Evolutionary conservation across 345 rosid species (phyloP), one percentile per base, ranked within the genome.

Genomic region (Eutrema japonicum): DNA sequence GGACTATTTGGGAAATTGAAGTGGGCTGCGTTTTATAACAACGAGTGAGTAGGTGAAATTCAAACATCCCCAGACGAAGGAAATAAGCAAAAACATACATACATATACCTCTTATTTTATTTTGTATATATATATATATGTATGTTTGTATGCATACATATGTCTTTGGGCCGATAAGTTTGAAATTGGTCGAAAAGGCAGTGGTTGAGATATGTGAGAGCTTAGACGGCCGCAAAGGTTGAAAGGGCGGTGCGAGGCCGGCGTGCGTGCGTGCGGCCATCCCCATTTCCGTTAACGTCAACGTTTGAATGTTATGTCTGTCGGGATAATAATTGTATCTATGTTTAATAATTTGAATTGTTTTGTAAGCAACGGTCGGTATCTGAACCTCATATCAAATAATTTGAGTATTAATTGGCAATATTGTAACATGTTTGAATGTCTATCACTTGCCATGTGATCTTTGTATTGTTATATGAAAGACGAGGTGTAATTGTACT

Each of bases 141-240:
- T 70, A 51, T 3, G 37, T 9, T 52, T 33, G 69, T 16, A 48
- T 18, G 48, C 32, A 42, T 50, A 59, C 40, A 60, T 41, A 75
- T 55, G 56, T 75, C 41, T 59, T 60, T 75, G 57, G 79, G 70
- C 74, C 74, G 64, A 62, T 61, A 69, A 62, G 59, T 53, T 76
- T 76, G 79, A 62, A 69, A 74, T 26, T 1, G 49, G n/a, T 41
- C 46, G 14, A 7, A 72, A 74, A 16, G 18, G 49, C 30, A 45
- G 64, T 68, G 36, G 74, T 62, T 68, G 69, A 75, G 64, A 75
- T 62, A 4, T 49, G 77, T 45, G 78, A 66, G 64, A 61, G 64
- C 35, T 69, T 62, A 45, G 74, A 76, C 37, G 79, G 79, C 75
- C 79, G 79, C 79, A 76, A 76, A 62, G 51, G 74, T 76, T 76